Conservation (phyloP, 2,329 filamentous ascomycete species). For the Cladosporium velox region DNA sequence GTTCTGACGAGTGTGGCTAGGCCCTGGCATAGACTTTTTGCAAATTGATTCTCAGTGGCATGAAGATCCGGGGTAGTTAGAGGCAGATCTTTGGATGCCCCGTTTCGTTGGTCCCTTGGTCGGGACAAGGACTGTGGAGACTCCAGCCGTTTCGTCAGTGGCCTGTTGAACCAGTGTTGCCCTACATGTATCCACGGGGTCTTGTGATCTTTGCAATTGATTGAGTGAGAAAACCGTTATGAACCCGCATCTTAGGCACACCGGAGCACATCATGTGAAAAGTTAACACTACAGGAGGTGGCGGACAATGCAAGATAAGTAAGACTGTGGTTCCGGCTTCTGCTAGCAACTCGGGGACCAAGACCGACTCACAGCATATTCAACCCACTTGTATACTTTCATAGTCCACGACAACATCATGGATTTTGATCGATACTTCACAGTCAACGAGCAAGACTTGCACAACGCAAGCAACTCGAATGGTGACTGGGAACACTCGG, state of each 20-base stretch:
- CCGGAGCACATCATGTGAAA: not conserved
- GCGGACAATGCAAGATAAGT: not conserved
- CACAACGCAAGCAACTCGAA: not conserved
- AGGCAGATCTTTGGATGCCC: not conserved
- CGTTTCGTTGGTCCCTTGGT: not conserved
- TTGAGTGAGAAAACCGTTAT: not conserved
- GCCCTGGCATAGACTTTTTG: not conserved
- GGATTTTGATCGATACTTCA: constrained; percentile 6
- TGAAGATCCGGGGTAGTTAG: not conserved
- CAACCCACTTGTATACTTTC: not conserved
- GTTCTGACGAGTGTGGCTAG: not conserved
- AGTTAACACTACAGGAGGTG: not conserved
- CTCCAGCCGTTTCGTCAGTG: not conserved
- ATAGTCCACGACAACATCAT: not conserved
- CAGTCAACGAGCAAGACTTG: constrained; percentile 3
- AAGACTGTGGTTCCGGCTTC: not conserved
- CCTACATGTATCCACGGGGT: not conserved
- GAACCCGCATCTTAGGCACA: not conserved
- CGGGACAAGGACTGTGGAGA: not conserved
- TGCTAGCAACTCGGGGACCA: not conserved
- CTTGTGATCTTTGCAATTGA: not conserved
- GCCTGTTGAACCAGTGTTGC: not conserved
- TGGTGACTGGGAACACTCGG: not conserved
- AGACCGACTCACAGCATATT: not conserved
- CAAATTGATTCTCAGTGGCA: not conserved